Percentiles rank a stretch among this genome's conserved stretches.
These are phyloP conservation scores for Candida tropicalis DNA, from an alignment of 1,139 yeast genomes.

Conservation along the genomic window DNA sequence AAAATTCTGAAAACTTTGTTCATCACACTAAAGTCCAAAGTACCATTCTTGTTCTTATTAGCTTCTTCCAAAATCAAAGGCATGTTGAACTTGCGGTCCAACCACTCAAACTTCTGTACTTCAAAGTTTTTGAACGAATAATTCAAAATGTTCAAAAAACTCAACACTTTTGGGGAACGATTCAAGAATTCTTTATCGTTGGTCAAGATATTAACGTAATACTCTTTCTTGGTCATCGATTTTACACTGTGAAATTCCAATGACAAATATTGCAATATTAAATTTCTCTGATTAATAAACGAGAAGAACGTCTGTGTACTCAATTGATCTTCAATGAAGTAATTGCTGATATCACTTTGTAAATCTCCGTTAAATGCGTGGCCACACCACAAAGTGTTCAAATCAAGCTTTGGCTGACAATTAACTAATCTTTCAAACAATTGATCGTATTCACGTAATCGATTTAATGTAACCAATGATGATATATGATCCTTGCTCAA, in stretches of 20 bases:
- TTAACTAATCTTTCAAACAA: slow-evolving; percentile 56
- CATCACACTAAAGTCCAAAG: slow-evolving; percentile 25
- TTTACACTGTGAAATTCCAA: slow-evolving; percentile 71
- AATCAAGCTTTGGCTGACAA: slow-evolving; percentile 57
- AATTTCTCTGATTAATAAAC: slow-evolving; percentile 64
- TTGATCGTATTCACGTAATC: slow-evolving; percentile 49
- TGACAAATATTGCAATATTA: slow-evolving; percentile 67
- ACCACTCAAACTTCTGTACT: slow-evolving; percentile 38
- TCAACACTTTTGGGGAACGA: slow-evolving; percentile 64
- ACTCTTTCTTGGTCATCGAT: slow-evolving; percentile 55
- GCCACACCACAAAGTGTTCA: slow-evolving; percentile 54
- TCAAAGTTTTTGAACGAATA: slow-evolving; percentile 48
- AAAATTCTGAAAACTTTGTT: slow-evolving; percentile 26
- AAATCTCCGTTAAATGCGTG: slow-evolving; percentile 45
- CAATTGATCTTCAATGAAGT: slow-evolving; percentile 33
- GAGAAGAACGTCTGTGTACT: slow-evolving; percentile 59
- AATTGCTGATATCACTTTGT: slow-evolving; percentile 24
- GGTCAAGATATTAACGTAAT: slow-evolving; percentile 57
- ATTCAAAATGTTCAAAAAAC: slow-evolving; percentile 70
- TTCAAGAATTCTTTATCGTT: slow-evolving; percentile 47
- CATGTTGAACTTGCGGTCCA: slow-evolving; percentile 39
- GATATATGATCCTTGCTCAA: slow-evolving; percentile 60
- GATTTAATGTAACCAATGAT: slow-evolving; percentile 51
- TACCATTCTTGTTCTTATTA: slow-evolving; percentile 19
- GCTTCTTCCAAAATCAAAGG: slow-evolving; percentile 30